Evolutionary conservation across 148 eudicot species (phyloP).

Genomic region (Fallopia convolvulus): DNA sequence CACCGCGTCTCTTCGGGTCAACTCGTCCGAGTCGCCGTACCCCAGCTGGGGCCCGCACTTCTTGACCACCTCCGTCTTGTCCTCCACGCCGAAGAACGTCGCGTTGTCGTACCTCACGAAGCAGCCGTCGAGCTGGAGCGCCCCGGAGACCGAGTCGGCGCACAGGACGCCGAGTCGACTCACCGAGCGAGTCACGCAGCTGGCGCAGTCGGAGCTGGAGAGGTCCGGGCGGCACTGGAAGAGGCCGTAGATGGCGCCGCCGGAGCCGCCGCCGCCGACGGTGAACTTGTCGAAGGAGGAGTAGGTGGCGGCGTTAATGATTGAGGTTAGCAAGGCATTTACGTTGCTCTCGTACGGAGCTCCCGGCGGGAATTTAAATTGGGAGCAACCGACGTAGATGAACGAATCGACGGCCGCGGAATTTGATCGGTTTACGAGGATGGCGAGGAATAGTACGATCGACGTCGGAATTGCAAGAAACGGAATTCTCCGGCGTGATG

Average conservation of each 20-base stretch:
- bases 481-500: no score
- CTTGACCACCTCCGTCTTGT: conserved; percentile 43
- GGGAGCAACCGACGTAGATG: conserved; percentile 56
- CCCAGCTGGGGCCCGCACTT: conserved; percentile 50
- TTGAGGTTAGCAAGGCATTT: conserved; percentile 49
- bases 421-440: background rate
- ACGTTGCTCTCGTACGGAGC: conserved; percentile 40
- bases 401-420: conserved; percentile 23
- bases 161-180: conserved; percentile 35
- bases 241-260: conserved; percentile 37
- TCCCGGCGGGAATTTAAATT: conserved; percentile 27
- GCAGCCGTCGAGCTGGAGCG: conserved; percentile 52
- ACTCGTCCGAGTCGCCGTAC: conserved; percentile 17
- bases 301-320: conserved; percentile 52
- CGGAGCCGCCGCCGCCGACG: background rate
- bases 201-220: conserved; percentile 34
- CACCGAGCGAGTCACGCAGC: conserved; percentile 44
- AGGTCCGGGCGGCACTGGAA: conserved; percentile 59
- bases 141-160: conserved; percentile 32
- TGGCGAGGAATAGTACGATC: background rate
- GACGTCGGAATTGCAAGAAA: no score
- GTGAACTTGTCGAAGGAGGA: conserved; percentile 47
- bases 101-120: conserved; percentile 44
- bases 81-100: conserved; percentile 46
- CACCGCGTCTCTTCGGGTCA: conserved; percentile 34